Evolutionary conservation across 768 basidiomycete species (phyloP), one percentile per base, ranked within the genome.

Genomic region (Hemileccinum rubropunctum): DNA sequence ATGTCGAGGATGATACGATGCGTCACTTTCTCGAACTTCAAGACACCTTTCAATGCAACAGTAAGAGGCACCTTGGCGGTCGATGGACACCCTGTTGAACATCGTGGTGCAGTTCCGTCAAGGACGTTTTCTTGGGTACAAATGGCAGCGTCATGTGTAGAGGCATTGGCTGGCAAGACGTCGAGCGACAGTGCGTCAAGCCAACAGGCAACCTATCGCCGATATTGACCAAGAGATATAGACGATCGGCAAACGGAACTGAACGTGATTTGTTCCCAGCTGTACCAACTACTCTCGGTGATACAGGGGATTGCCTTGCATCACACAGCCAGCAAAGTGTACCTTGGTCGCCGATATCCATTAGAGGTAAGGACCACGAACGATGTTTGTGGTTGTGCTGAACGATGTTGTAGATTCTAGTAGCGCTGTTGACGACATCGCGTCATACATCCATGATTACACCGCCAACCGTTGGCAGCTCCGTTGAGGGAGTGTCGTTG

Each of bases 21-120:
- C 72, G 75, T 33, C 66, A 70, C 40, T 88, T 91, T 66, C 62
- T 84, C 17, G 74, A 79, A 10, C 69, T 91, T 36, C 91, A 93
- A 62, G 81, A 87, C 57, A 81, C 81, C 1, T 91, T 93, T 57
- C 86, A 92, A 64, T 89, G 85, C 66, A 93, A 93, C 61, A 73
- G 91, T 91, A 58, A 52, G 86, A 60, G 33, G 13, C 48, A 39
- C 48, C 11, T 30, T 51, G 14, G 33, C 3, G 45, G 17, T 34
- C 35, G 15, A 41, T 26, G 10, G 35, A 43, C 32, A 23, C 23
- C 10, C 42, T 47, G 28, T 52, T 58, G 34, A 57, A 57, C 28
- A 41, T 42, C 20, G 21, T 27, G 6, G 26, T 33, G n/a, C 48
- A 92, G 90, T 92, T 32, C 80, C 88, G 3, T 79, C 81, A 1